Evolutionary conservation across 1,139 yeast genomes (phyloP).

Genomic region (Yamadazyma membranifaciens): DNA sequence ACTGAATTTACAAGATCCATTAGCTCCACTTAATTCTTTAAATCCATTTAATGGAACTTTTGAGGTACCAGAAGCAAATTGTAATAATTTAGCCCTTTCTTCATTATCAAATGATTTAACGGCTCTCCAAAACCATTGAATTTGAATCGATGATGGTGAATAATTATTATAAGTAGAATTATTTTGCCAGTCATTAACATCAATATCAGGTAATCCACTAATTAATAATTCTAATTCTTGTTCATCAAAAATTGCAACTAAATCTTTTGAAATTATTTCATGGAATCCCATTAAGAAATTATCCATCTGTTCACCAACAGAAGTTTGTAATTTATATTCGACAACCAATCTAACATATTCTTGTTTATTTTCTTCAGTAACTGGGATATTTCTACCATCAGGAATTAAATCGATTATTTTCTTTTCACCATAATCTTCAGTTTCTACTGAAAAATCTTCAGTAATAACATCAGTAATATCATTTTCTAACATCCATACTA

Average conservation of each 20-base stretch:
- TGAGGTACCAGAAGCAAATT: conserved; percentile 96
- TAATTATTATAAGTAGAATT: conserved; percentile 84
- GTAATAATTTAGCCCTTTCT: conserved; percentile 89
- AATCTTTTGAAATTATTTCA: conserved; percentile 85
- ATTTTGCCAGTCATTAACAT: conserved; percentile 92
- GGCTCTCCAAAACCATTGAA: conserved; percentile 98
- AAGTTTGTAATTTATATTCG: conserved; percentile 78
- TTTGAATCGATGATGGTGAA: conserved; percentile 79
- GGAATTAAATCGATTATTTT: conserved; percentile 77
- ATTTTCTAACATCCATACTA: conserved; percentile 95
- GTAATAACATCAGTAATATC: conserved; percentile 95
- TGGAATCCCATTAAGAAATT: conserved; percentile 86
- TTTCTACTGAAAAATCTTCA: conserved; percentile 92
- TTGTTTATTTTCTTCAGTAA: conserved; percentile 86
- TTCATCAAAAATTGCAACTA: conserved; percentile 87
- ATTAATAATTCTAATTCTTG: conserved; percentile 91
- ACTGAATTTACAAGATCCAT: conserved; percentile 82
- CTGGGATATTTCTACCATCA: conserved; percentile 79
- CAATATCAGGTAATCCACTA: conserved; percentile 95
- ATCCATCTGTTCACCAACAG: conserved; percentile 86
- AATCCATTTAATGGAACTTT: conserved; percentile 96
- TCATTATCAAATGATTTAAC: conserved; percentile 92
- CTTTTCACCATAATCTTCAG: conserved; percentile 93
- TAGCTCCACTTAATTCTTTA: conserved; percentile 83
- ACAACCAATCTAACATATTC: conserved; percentile 86